Evolutionary conservation across 805 yeast genomes (phyloP).

Genomic region (Candida hungchunana): DNA sequence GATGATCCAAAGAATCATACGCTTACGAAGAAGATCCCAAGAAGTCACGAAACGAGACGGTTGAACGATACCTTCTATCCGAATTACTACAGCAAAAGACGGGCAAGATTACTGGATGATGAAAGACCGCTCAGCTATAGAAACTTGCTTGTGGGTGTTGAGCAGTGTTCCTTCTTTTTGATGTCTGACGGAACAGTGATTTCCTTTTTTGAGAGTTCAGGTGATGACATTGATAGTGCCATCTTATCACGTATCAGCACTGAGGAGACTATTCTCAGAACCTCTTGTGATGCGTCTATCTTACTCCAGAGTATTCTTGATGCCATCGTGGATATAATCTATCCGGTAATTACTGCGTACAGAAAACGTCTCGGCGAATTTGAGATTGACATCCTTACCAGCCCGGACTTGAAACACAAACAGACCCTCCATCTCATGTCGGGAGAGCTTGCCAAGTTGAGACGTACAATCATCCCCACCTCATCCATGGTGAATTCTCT

Average conservation of each 20-base stretch:
- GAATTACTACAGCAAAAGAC: slow-evolving; percentile 16
- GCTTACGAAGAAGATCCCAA: slow-evolving; percentile 17
- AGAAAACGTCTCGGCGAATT: slow-evolving; percentile 42
- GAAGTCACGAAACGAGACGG: slow-evolving; percentile 28
- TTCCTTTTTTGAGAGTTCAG: slow-evolving; percentile 55
- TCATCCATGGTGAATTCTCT: slow-evolving; percentile 43
- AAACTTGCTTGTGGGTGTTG: slow-evolving; percentile 45
- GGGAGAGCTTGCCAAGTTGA: slow-evolving; percentile 46
- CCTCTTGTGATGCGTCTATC: slow-evolving; percentile 47
- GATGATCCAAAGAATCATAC: slow-evolving; percentile 2
- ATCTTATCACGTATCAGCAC: slow-evolving; percentile 43
- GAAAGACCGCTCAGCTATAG: slow-evolving; percentile 42
- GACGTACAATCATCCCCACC: slow-evolving; percentile 44
- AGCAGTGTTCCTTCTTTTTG: slow-evolving; percentile 51
- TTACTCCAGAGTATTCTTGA: slow-evolving; percentile 53
- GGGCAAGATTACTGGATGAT: slow-evolving; percentile 30
- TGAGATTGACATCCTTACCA: slow-evolving; percentile 46
- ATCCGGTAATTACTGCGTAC: slow-evolving; percentile 52
- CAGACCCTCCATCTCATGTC: slow-evolving; percentile 49
- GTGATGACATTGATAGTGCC: slow-evolving; percentile 48
- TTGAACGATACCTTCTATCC: slow-evolving; percentile 31
- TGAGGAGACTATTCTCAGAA: slow-evolving; percentile 43
- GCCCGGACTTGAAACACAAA: slow-evolving; percentile 48
- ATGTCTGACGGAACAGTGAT: slow-evolving; percentile 43
- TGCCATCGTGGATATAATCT: slow-evolving; percentile 47